phyloP scores from a whole-genome alignment of 2,329 filamentous ascomycete species.

The Stromatinia cepivora region DNA sequence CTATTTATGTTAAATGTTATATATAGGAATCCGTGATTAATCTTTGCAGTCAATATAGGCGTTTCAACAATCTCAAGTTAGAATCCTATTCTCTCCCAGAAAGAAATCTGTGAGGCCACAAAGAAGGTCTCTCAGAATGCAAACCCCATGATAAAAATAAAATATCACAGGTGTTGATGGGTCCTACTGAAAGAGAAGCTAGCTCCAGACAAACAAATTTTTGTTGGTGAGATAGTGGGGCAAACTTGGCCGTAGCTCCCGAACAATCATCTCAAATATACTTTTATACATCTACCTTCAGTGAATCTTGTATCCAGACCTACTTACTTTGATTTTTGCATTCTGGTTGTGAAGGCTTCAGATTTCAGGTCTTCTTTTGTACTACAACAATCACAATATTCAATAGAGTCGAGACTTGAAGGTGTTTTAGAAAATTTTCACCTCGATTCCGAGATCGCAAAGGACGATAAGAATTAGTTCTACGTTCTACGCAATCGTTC shows the following conservation, averaged over 20 bases:
- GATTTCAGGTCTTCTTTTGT: not conserved
- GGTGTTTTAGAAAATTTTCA: slow-evolving; percentile 3
- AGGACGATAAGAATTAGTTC: not conserved
- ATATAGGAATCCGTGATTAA: not conserved
- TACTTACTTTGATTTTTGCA: not conserved
- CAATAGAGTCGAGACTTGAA: not conserved
- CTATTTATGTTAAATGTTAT: too few relatives aligned
- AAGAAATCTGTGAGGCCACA: fast-evolving
- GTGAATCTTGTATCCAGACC: not conserved
- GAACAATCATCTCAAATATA: not conserved
- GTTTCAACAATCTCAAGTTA: not conserved
- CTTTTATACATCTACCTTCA: not conserved
- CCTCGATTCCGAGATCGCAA: not conserved
- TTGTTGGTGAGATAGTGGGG: not conserved
- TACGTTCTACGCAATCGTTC: not conserved
- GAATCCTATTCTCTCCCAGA: not conserved
- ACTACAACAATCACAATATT: not conserved
- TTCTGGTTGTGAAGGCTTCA: not conserved
- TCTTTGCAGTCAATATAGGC: not conserved
- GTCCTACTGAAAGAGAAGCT: too few relatives aligned
- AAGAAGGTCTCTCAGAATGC: not conserved
- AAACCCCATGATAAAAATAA: not conserved
- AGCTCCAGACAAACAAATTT: not conserved
- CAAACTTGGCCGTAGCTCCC: not conserved
- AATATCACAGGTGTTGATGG: not conserved